Base-by-base conservation (phyloP, 345 rosid genomes). In the Turritis glabra region DNA sequence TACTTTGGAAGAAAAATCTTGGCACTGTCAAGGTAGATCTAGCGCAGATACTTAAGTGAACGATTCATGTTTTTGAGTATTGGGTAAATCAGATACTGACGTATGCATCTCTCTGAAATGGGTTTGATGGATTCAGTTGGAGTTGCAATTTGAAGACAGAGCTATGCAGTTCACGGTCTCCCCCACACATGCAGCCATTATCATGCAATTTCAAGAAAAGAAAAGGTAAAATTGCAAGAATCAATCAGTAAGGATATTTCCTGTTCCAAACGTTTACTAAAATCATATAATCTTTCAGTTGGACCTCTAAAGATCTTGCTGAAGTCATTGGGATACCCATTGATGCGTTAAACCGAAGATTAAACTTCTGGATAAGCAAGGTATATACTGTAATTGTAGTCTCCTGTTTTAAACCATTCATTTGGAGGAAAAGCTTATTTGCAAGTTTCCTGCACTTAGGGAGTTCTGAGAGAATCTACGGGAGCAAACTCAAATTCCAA, bases 1-100 rank as follows among this genome's bases (percentile, higher is more conserved):
- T 92, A 62, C 84, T 87, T 30, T 95, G 99, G 99, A 92, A 89
- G 92, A 92, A 95, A 86, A 90, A 90, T 85, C 93, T 95, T 43
- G 99, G 99, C 74, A 82, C 85, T 27, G 97, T 95, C 74, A 90
- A 90, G 97, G 99, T 90, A 54, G 10, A 0, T 69, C 7, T 48
- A n/a, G 64, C 0, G 5, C 62, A 51, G 27, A 23, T 32, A 43
- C 64, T 27, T 25, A 23, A 61, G 75, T 51, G 50, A 60, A 22
- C 0, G 22, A 23, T 12, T 57, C 3, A 8, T 64, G 29, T 40
- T 51, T 65, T 37, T 4, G 52, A 74, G 21, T 50, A 21, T 21
- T 0, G 0, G 44, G 32, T 32, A 46, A 54, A 22, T 23, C 8
- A 47, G 35, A 59, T 29, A 75, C 68, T 68, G 19, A 29, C 0